Evolutionary conservation across 2,329 filamentous ascomycete genomes (phyloP), one percentile per base, ranked within the genome.

Genomic region (Scytalidium lignicola): DNA sequence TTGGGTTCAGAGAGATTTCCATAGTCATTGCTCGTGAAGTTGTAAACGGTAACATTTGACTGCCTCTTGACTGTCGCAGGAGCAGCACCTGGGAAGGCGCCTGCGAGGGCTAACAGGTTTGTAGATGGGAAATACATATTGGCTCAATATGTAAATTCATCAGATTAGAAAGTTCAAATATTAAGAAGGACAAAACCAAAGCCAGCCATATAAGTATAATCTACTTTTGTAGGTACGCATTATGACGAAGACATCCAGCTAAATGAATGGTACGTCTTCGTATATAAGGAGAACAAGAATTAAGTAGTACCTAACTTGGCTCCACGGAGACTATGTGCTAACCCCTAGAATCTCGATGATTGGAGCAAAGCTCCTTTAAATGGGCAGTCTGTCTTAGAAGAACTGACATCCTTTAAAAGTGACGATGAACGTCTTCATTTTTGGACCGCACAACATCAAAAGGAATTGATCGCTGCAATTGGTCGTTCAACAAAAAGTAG

Each of bases 1-100:
- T 60, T 57, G 21, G 60, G 42, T 41, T 64, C 61, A 19, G 57
- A 37, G 12, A 37, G n/a, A 13, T 37, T 37, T 37, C 32, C 32
- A 17, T 37, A 37, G 7, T 37, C 32, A 13, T 8, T 37, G 8
- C n/a, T 37, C 4, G 32, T 37, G 32, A 37, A 37, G 32, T 37
- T 37, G 32, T 15, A 37, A 5, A 13, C 32, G 32, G 12, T 37
- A n/a, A 37, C 15, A n/a, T 37, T 17, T 9, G 32, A 37, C 32
- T 37, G 32, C 32, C 32, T 37, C 32, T 37, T 37, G 32, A 37
- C 8, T 4, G 5, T n/a, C 32, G 12, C 15, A 17, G 32, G 6
- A 13, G n/a, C 12, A 37, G n/a, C 32, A 17, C 32, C 32, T 37
- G 32, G 15, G 32, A 37, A n/a, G 15, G 5, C 32, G 15, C 10